phyloP scores from a whole-genome alignment of 2,329 filamentous ascomycete genomes.

The Neofusicoccum sp. region DNA sequence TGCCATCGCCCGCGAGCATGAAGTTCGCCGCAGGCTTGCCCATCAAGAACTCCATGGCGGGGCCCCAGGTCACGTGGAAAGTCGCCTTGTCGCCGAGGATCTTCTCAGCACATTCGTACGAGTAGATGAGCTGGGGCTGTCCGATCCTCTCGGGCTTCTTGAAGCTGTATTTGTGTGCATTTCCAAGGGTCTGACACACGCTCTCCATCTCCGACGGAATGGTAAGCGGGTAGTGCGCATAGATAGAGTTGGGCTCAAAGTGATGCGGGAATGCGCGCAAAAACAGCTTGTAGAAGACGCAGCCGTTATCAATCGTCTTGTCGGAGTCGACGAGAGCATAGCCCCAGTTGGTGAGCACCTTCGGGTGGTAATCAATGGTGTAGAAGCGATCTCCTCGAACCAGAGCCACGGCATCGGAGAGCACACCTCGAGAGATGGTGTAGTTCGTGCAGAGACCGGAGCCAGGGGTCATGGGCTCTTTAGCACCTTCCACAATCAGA shows the following conservation, averaged over 20 bases:
- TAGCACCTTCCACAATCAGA: conserved; percentile 72
- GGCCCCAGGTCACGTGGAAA: conserved; percentile 66
- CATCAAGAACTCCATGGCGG: conserved; percentile 63
- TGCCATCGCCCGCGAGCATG: conserved; percentile 48
- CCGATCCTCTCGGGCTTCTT: conserved; percentile 55
- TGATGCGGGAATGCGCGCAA: conserved; percentile 76
- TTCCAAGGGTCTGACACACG: conserved; percentile 66
- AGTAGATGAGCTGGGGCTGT: conserved; percentile 53
- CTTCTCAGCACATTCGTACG: conserved; percentile 60
- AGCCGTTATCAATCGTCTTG: conserved; percentile 72
- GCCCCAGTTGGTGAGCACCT: conserved; percentile 79
- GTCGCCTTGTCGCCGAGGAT: conserved; percentile 60
- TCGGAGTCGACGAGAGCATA: conserved; percentile 74
- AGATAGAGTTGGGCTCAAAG: conserved; percentile 75
- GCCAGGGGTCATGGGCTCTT: conserved; percentile 65
- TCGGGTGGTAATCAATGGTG: conserved; percentile 69
- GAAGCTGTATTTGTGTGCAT: conserved; percentile 68
- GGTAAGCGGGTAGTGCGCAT: conserved; percentile 74
- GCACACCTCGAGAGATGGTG: conserved; percentile 72
- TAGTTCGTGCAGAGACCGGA: conserved; percentile 74
- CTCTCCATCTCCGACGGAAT: conserved; percentile 70
- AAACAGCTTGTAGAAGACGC: conserved; percentile 82
- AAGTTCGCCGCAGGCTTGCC: conserved; percentile 56
- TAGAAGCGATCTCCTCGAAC: conserved; percentile 78
- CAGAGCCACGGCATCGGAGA: conserved; percentile 76